These are phyloP conservation scores for Bremia lactucae DNA, from an alignment of 352 stramenopile species.

Conservation along the genomic window DNA sequence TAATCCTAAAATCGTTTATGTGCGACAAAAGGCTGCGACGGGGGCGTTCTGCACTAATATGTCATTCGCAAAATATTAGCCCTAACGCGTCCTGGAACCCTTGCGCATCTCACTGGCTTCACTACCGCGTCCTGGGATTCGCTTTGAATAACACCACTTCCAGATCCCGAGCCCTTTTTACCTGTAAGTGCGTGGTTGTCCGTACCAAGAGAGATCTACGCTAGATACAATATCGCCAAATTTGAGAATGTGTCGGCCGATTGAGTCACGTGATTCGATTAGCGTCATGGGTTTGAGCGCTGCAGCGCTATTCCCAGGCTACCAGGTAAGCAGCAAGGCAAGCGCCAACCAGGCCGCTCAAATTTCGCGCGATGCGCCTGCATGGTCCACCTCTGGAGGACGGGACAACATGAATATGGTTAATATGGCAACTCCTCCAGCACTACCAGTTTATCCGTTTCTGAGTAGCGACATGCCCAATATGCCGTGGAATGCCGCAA, in stretches of 20 bases:
- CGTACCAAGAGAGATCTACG: no score
- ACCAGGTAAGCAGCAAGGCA: constrained; percentile 34
- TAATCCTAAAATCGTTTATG: no score
- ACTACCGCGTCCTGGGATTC: constrained; percentile 4
- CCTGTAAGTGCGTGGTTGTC: no score
- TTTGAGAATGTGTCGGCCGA: constrained; percentile 62
- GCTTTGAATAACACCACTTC: no score
- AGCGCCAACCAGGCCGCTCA: constrained; percentile 29
- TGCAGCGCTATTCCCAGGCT: constrained; percentile 64
- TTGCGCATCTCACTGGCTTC: constrained; percentile 12
- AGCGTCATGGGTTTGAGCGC: constrained; percentile 63
- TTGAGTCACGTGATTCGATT: constrained; percentile 76
- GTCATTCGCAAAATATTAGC: no score
- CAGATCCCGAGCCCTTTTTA: constrained; percentile 14
- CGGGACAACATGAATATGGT: constrained; percentile 47
- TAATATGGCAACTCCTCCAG: constrained; percentile 44
- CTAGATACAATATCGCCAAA: no score
- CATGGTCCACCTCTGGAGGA: constrained; percentile 18
- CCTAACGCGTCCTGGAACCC: no score
- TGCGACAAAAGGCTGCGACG: no score
- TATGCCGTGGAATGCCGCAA: constrained; percentile 33
- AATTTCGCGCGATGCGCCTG: constrained; percentile 6
- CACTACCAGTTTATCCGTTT: constrained; percentile 64
- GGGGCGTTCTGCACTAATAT: no score
- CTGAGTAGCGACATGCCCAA: constrained; percentile 41